Conservation (phyloP, 306 rosid species). For the Lathyrus sativus region DNA sequence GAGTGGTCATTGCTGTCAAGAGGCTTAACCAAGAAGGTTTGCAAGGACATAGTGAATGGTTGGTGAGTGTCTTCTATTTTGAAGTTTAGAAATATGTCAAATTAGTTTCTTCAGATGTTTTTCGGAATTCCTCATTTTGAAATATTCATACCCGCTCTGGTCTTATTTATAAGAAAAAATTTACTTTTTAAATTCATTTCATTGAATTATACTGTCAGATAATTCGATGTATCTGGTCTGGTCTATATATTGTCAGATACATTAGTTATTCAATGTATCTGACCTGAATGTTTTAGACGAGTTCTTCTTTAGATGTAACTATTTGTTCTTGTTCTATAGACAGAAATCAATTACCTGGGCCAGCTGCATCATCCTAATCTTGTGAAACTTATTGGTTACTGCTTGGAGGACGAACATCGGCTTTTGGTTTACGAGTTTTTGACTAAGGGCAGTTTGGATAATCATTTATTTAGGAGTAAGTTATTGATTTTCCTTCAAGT, state of each 20-base stretch:
- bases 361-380: slow-evolving; percentile 92
- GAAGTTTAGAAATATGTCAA: slow-evolving; percentile 17
- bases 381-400: slow-evolving; percentile 88
- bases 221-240: no score
- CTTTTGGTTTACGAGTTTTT: slow-evolving; percentile 91
- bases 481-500: slow-evolving; percentile 33
- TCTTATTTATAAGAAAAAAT: no score
- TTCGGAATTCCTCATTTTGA: slow-evolving; percentile 8
- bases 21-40: slow-evolving; percentile 93
- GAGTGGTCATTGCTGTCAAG: slow-evolving; percentile 88
- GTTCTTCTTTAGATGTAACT: slow-evolving; percentile 25
- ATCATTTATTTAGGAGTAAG: slow-evolving; percentile 94
- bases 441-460: slow-evolving; percentile 90
- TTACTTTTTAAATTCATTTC: no score
- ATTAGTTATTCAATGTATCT: no score
- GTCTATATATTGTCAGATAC: no score
- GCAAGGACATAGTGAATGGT: slow-evolving; percentile 98
- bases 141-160: neutral
- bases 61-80: slow-evolving; percentile 68
- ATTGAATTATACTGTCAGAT: no score
- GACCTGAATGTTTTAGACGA: slow-evolving; percentile 21
- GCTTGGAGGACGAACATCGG: slow-evolving; percentile 94
- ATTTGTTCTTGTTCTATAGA: slow-evolving; percentile 50
- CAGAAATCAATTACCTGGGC: slow-evolving; percentile 93
- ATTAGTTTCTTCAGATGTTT: slow-evolving; percentile 13